A percentile compares a stretch with the other conserved stretches of the same genome.
Evolutionary conservation across 2,329 filamentous ascomycete species (phyloP).

Genomic region (Chrysoporthe deuterocubensis): DNA sequence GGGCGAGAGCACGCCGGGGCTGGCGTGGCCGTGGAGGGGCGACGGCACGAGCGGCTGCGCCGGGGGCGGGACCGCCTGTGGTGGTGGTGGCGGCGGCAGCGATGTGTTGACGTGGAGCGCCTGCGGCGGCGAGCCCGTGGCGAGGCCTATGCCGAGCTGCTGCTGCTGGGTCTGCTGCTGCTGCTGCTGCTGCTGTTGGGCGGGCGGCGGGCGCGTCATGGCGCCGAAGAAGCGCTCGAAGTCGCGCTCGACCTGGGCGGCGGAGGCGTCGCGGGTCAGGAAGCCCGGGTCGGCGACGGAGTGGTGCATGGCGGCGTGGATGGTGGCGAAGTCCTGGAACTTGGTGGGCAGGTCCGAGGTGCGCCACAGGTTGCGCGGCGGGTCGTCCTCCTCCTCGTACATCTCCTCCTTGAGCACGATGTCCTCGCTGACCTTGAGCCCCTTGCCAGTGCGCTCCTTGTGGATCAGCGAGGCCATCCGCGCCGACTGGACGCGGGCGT

Average conservation of each 20-base stretch:
- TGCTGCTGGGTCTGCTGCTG: neutral
- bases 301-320: slow-evolving; percentile 19
- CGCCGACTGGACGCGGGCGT: slow-evolving; percentile 87
- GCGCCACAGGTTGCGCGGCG: slow-evolving; percentile 65
- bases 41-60: neutral
- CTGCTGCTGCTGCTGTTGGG: neutral
- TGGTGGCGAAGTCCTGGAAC: slow-evolving; percentile 21
- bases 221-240: slow-evolving; percentile 22
- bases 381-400: slow-evolving; percentile 91
- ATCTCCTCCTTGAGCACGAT: slow-evolving; percentile 91
- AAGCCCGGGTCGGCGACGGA: slow-evolving; percentile 3
- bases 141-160: neutral
- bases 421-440: slow-evolving; percentile 79
- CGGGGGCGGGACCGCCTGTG: neutral
- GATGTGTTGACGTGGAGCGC: neutral
- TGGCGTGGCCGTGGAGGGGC: neutral
- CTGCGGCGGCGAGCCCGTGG: neutral
- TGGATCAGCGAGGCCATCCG: slow-evolving; percentile 68
- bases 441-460: slow-evolving; percentile 85
- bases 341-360: slow-evolving; percentile 19
- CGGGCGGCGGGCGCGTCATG: neutral
- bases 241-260: slow-evolving; percentile 15
- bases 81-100: neutral
- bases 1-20: neutral
- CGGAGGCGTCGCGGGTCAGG: slow-evolving; percentile 11